Percentiles rank a stretch among this genome's conserved stretches.
These are phyloP conservation scores for Nakazawaea wickerhamii DNA, from an alignment of 805 yeast species.

Conservation along the genomic window DNA sequence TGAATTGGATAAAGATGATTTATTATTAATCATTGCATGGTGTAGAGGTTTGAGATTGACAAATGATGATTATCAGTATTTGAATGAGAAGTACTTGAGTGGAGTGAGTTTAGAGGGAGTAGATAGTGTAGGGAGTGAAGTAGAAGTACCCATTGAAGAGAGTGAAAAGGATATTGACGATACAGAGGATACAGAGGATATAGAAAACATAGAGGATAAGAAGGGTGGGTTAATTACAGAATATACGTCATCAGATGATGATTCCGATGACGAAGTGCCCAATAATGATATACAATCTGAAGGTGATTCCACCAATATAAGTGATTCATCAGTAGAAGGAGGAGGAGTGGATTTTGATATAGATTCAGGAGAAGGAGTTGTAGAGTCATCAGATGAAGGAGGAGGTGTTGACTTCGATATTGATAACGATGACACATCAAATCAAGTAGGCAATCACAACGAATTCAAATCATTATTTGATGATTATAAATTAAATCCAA, in stretches of 20 bases:
- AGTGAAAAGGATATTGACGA: neutral
- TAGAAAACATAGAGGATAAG: neutral
- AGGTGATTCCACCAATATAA: neutral
- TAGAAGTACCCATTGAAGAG: neutral
- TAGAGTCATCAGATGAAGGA: slow-evolving; percentile 6
- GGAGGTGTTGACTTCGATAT: slow-evolving; percentile 3
- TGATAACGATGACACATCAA: slow-evolving; percentile 15
- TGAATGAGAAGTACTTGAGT: neutral
- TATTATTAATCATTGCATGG: slow-evolving; percentile 30
- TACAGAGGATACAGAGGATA: neutral
- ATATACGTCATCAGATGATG: slow-evolving; percentile 10
- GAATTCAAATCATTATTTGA: slow-evolving; percentile 32
- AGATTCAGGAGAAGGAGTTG: slow-evolving; percentile 13
- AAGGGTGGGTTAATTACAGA: neutral
- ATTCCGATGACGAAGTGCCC: slow-evolving; percentile 10
- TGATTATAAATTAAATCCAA: slow-evolving; percentile 33
- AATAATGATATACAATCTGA: neutral
- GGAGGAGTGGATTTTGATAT: slow-evolving; percentile 13
- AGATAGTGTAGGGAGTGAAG: neutral
- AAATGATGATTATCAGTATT: neutral
- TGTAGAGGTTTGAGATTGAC: slow-evolving; percentile 28
- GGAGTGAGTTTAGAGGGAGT: neutral
- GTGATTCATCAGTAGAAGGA: slow-evolving; percentile 11
- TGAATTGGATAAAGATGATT: slow-evolving; percentile 18
- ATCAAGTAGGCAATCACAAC: slow-evolving; percentile 17